Percentiles rank a stretch among this genome's conserved stretches.
Conservation (phyloP, 2,329 filamentous ascomycete species). For the Bipolaris gigantea region DNA sequence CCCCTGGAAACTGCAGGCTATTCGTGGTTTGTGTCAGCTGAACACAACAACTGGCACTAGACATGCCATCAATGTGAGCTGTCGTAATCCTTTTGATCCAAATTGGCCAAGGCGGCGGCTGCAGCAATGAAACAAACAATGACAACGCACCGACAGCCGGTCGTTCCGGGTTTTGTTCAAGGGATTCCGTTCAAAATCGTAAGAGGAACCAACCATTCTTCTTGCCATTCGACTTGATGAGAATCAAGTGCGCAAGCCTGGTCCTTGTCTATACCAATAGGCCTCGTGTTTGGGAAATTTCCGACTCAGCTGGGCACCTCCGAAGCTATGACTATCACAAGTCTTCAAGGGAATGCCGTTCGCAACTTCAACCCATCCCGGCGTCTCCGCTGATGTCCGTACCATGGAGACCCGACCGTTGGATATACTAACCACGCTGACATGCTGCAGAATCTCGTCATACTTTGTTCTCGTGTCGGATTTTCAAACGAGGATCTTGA, state of each 20-base stretch:
- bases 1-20: slow-evolving; percentile 38
- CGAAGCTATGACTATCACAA: neutral
- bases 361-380: neutral
- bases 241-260: neutral
- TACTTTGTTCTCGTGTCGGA: slow-evolving; percentile 16
- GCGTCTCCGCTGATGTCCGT: neutral
- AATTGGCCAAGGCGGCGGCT: slow-evolving; percentile 13
- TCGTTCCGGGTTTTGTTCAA: slow-evolving; percentile 1
- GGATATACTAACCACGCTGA: slow-evolving; percentile 9
- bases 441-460: slow-evolving; percentile 21
- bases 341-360: neutral
- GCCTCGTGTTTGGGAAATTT: neutral
- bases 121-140: slow-evolving; percentile 14
- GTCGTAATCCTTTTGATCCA: slow-evolving; percentile 25
- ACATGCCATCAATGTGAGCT: slow-evolving; percentile 24
- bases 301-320: neutral
- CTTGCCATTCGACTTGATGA: neutral
- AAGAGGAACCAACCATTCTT: neutral
- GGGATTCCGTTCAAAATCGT: neutral
- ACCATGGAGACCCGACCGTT: neutral
- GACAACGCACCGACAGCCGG: slow-evolving; percentile 12
- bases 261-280: neutral
- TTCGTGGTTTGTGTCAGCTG: slow-evolving; percentile 41
- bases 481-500: neutral
- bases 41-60: slow-evolving; percentile 30